phyloP scores from a whole-genome alignment of 1,284 basidiomycete species.

The Somion occarium region DNA sequence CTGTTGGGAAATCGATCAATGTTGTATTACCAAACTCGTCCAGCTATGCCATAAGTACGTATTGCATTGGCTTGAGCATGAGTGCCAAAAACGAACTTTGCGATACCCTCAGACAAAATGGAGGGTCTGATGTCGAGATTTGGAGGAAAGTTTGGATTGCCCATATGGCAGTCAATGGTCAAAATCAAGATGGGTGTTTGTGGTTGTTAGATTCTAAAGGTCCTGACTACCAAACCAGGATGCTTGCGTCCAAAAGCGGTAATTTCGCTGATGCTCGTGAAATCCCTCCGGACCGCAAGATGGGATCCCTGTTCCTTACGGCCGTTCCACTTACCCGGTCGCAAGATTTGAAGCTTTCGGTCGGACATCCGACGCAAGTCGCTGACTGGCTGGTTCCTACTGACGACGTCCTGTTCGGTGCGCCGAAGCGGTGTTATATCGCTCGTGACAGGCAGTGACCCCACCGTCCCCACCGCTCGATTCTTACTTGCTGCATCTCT shows the following conservation, averaged over 20 bases:
- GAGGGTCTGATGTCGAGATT: constrained; percentile 26
- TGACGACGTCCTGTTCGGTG: no score
- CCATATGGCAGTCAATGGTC: not conserved
- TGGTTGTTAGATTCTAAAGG: constrained; percentile 13
- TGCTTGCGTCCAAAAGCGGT: not conserved
- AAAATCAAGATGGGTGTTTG: constrained; percentile 6
- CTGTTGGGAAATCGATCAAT: constrained; percentile 9
- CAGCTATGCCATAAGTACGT: constrained; percentile 67
- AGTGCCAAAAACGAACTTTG: constrained; percentile 33
- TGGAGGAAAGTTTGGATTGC: constrained; percentile 31
- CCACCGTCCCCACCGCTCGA: not conserved
- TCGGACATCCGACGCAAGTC: no score
- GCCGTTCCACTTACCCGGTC: no score
- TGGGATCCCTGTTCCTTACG: no score
- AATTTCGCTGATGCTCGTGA: not conserved
- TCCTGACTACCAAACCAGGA: constrained; percentile 4
- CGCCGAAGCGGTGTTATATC: not conserved
- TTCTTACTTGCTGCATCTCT: not conserved
- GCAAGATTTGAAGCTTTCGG: no score
- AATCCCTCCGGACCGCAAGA: not conserved
- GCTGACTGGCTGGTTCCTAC: no score
- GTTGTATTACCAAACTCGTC: constrained; percentile 58
- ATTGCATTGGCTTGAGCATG: constrained; percentile 58
- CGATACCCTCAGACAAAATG: not conserved
- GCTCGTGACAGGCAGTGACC: constrained; percentile 2